A percentile compares a stretch with the other conserved stretches of the same genome.
Conservation (phyloP, 441 rosid species). For the Erodium moschatum region DNA sequence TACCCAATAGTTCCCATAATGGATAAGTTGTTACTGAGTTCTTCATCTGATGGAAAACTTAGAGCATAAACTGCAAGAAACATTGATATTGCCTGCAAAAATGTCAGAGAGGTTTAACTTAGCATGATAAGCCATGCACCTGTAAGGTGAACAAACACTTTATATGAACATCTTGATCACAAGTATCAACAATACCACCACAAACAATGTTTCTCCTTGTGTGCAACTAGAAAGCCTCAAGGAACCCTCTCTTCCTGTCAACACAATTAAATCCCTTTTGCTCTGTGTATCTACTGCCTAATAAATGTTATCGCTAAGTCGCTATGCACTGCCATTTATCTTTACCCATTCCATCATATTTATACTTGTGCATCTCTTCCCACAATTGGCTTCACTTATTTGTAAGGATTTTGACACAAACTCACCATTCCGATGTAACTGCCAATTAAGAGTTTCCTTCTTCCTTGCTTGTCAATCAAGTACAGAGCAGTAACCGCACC, state of each 20-base stretch:
- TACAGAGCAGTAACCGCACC: conserved; percentile 21
- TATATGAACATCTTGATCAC: not conserved
- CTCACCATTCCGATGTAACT: conserved; percentile 26
- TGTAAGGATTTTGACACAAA: not conserved
- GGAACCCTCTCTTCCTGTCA: not conserved
- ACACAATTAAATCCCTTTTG: not conserved
- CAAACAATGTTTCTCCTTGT: not conserved
- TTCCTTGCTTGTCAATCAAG: conserved; percentile 22
- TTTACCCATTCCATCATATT: not conserved
- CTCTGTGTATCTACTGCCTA: not conserved
- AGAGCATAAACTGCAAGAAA: conserved; percentile 44
- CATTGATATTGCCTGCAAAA: conserved; percentile 63
- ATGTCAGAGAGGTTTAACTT: not conserved
- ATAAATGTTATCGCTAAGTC: too few species aligned
- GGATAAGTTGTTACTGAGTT: conserved; percentile 50
- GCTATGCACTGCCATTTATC: not conserved
- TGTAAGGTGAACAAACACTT: not conserved
- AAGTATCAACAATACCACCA: not conserved
- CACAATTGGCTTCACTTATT: not conserved
- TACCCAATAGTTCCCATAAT: conserved; percentile 60
- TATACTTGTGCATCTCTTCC: not conserved
- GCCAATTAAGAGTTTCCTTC: conserved; percentile 21
- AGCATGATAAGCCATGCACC: not conserved
- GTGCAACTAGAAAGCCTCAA: not conserved
- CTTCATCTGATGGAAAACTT: conserved; percentile 49